These are phyloP conservation scores for Gymnopus androsaceus DNA, from an alignment of 1,284 basidiomycete species.

Conservation along the genomic window DNA sequence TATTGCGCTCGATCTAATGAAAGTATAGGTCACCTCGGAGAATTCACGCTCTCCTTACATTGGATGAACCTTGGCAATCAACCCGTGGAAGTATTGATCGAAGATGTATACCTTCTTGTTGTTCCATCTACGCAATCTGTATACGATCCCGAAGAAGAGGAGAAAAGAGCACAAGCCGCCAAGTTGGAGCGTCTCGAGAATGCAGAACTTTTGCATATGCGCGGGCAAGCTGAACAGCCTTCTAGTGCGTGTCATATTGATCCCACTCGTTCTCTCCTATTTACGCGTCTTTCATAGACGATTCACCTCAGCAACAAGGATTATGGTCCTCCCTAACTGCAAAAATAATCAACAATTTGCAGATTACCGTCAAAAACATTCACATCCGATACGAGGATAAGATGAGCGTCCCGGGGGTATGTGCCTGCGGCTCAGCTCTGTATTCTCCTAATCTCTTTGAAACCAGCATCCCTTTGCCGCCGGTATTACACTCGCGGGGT, in stretches of 20 bases:
- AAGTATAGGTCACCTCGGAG: constrained; percentile 84
- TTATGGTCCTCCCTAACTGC: constrained; percentile 84
- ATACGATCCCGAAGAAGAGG: constrained; percentile 86
- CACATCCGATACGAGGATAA: constrained; percentile 97
- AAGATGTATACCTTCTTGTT: constrained; percentile 96
- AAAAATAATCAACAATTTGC: constrained; percentile 95
- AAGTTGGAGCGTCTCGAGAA: constrained; percentile 90
- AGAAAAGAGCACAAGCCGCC: constrained; percentile 76
- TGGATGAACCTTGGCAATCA: constrained; percentile 95
- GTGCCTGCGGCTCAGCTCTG: constrained; percentile 21
- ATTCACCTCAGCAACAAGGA: constrained; percentile 78
- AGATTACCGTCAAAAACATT: constrained; percentile 94
- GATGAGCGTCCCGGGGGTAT: constrained; percentile 87
- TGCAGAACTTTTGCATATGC: constrained; percentile 85
- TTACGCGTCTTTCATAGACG: constrained; percentile 38
- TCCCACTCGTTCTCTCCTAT: not conserved
- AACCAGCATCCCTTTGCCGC: constrained; percentile 90
- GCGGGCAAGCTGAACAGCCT: constrained; percentile 57
- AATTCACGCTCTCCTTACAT: constrained; percentile 90
- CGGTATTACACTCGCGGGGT: constrained; percentile 90
- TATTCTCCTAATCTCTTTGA: constrained; percentile 2
- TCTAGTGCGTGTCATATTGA: constrained; percentile 38
- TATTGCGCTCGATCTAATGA: constrained; percentile 7
- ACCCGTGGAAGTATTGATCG: constrained; percentile 90
- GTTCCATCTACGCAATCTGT: constrained; percentile 76